Evolutionary conservation across 495 filamentous ascomycete genomes (phyloP).

Genomic region (Neurospora discreta): DNA sequence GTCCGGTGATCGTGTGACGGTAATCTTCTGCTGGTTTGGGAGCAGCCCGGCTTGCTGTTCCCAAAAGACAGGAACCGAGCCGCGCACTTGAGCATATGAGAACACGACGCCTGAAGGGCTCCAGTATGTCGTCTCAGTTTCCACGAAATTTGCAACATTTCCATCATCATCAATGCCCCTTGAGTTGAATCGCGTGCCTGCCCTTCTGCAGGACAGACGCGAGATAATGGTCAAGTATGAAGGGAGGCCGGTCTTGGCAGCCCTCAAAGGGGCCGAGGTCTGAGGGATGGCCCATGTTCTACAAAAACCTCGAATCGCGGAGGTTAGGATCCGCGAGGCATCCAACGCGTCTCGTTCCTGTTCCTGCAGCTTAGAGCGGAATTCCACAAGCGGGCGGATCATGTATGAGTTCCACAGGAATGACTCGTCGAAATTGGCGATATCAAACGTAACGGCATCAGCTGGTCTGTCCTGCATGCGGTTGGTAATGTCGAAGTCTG

Average conservation of each 20-base stretch:
- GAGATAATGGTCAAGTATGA: constrained; percentile 82
- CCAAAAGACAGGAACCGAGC: constrained; percentile 94
- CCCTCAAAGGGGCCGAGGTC: constrained; percentile 37
- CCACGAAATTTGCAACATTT: constrained; percentile 82
- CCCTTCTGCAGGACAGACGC: constrained; percentile 78
- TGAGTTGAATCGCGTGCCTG: constrained; percentile 92
- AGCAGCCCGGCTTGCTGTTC: constrained; percentile 82
- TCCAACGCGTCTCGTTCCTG: constrained; percentile 68
- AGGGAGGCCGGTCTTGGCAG: constrained; percentile 60
- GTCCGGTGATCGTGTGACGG: constrained; percentile 76
- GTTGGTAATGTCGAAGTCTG: constrained; percentile 92
- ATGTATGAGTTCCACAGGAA: constrained; percentile 98
- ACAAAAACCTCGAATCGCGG: constrained; percentile 87
- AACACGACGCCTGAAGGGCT: constrained; percentile 65
- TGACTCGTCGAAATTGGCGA: constrained; percentile 73
- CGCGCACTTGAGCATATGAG: constrained; percentile 86
- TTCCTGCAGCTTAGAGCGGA: constrained; percentile 65
- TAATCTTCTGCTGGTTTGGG: constrained; percentile 90
- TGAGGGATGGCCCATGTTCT: constrained; percentile 71
- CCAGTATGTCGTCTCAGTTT: constrained; percentile 61
- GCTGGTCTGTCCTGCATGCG: constrained; percentile 72
- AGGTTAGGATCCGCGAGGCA: constrained; percentile 77
- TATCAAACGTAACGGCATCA: constrained; percentile 55
- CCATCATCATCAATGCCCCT: constrained; percentile 96
- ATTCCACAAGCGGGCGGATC: constrained; percentile 83